Evolutionary conservation across 2,329 filamentous ascomycete species (phyloP).

Genomic region (Trichoderma sp.): DNA sequence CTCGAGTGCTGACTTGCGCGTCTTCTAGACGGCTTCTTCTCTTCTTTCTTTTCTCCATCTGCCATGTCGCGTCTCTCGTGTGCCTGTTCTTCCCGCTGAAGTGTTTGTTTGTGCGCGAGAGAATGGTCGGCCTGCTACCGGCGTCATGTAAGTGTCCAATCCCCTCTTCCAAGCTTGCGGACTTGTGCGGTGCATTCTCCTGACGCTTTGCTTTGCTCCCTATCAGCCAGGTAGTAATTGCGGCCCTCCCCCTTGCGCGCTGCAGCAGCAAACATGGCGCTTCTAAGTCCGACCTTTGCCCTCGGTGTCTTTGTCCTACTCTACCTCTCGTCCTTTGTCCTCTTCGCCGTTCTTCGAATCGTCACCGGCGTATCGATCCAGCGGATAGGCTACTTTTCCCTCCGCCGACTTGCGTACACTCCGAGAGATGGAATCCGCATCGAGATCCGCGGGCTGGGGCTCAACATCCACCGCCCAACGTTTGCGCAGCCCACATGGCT

Average conservation of each 20-base stretch:
- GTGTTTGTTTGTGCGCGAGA: constrained; percentile 18
- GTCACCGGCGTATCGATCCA: constrained; percentile 95
- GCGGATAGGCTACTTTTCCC: constrained; percentile 87
- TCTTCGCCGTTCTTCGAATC: constrained; percentile 91
- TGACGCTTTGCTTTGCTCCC: background rate
- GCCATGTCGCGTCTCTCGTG: constrained; percentile 25
- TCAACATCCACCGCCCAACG: constrained; percentile 89
- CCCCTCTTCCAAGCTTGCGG: background rate
- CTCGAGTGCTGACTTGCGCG: constrained; percentile 3
- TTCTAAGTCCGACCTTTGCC: constrained; percentile 77
- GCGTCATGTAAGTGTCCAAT: constrained; percentile 24
- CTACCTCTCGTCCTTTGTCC: constrained; percentile 88
- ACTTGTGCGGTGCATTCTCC: background rate
- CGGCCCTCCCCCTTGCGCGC: constrained; percentile 14
- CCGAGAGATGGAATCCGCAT: constrained; percentile 87
- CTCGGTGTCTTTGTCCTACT: constrained; percentile 82
- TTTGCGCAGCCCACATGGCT: constrained; percentile 98
- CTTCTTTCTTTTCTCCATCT: background rate
- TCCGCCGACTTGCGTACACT: constrained; percentile 88
- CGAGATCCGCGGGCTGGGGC: constrained; percentile 84
- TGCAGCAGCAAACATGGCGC: constrained; percentile 55
- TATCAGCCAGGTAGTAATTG: constrained; percentile 27
- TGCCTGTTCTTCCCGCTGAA: constrained; percentile 7
- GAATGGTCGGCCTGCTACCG: constrained; percentile 28
- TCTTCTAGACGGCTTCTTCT: constrained; percentile 6